Evolutionary conservation across 2,329 filamentous ascomycete species (phyloP).

Genomic region (Aspergillus carbonarius): DNA sequence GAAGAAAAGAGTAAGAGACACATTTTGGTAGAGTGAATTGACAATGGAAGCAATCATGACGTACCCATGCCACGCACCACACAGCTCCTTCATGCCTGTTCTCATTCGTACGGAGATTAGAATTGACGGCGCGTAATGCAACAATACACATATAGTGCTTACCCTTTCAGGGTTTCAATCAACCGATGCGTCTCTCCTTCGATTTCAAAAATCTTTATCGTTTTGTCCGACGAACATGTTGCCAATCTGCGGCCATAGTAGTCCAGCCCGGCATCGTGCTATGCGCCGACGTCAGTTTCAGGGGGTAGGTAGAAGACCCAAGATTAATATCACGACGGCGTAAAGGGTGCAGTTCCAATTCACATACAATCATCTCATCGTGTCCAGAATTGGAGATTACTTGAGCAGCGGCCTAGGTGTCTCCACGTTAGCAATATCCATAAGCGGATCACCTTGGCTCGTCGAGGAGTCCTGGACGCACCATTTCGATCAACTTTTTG

Average conservation of each 20-base stretch:
- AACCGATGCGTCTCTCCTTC: constrained; percentile 88
- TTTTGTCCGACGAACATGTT: constrained; percentile 96
- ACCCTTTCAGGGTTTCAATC: constrained; percentile 93
- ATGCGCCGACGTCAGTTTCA: constrained; percentile 5
- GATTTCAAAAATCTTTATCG: constrained; percentile 98
- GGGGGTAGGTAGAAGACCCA: constrained; percentile 4
- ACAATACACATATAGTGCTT: constrained; percentile 26
- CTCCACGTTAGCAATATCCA: constrained; percentile 15
- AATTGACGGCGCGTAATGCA: background rate
- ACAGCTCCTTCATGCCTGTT: constrained; percentile 90
- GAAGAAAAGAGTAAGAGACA: background rate
- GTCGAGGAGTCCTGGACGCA: constrained; percentile 1
- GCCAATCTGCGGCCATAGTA: constrained; percentile 96
- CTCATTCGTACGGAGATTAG: background rate
- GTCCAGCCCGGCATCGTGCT: constrained; percentile 98
- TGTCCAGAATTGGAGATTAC: constrained; percentile 83
- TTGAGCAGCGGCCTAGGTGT: constrained; percentile 59
- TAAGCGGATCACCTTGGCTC: background rate
- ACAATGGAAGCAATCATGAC: constrained; percentile 20
- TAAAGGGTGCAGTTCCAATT: background rate
- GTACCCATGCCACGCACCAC: constrained; percentile 91
- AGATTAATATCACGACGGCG: background rate
- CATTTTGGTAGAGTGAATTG: background rate
- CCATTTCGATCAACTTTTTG: constrained; percentile 10
- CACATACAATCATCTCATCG: constrained; percentile 98